These are phyloP conservation scores for Verticillium tricorpus DNA, from an alignment of 2,329 filamentous ascomycete genomes.

Conservation along the genomic window DNA sequence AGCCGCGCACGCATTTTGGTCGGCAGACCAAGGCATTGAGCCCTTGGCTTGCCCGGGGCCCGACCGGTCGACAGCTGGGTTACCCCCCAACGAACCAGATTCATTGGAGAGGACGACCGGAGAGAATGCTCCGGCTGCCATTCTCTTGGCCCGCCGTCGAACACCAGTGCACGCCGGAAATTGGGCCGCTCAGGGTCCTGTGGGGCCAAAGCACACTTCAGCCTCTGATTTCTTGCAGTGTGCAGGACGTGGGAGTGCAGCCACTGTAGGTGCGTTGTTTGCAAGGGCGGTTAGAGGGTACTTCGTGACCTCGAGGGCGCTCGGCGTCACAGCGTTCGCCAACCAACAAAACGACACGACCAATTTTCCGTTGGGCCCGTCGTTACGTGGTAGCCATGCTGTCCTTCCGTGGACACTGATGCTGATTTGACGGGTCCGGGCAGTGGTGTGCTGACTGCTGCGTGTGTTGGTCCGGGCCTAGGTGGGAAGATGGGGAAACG, in stretches of 20 bases:
- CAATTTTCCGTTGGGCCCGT: background rate
- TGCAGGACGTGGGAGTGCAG: no score
- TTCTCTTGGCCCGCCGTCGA: background rate
- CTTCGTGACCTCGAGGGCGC: no score
- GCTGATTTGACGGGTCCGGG: background rate
- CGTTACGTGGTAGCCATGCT: no score
- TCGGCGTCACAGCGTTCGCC: no score
- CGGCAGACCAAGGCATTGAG: background rate
- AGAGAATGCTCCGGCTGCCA: background rate
- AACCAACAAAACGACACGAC: no score
- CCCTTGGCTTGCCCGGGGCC: background rate
- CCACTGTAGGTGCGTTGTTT: background rate
- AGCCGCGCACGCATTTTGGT: background rate
- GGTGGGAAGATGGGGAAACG: background rate
- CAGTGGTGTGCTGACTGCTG: background rate
- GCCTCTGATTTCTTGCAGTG: no score
- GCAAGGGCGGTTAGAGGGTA: no score
- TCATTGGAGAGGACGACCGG: background rate
- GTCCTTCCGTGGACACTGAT: no score
- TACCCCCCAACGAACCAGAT: background rate
- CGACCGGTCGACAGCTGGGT: background rate
- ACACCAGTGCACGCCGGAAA: background rate
- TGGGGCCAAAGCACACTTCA: background rate
- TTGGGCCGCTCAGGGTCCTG: background rate
- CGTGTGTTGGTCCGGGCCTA: background rate